These are phyloP conservation scores for Kurtzmaniella cleridarum DNA, from an alignment of 805 yeast species.

Conservation along the genomic window DNA sequence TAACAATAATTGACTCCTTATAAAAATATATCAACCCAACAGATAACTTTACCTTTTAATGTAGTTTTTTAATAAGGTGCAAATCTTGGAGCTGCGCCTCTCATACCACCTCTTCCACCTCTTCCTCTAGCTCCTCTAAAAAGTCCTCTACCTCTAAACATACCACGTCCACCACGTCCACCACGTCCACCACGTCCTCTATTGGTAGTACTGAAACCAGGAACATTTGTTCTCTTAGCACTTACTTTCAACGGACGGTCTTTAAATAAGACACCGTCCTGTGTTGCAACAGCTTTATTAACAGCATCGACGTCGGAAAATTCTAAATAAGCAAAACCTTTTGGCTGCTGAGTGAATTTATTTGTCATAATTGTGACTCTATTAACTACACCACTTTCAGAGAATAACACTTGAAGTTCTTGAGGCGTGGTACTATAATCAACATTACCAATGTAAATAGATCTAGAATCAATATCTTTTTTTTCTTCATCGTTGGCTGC, in stretches of 20 bases:
- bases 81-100: constrained; percentile 12
- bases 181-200: constrained; percentile 39
- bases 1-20: no score
- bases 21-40: no score
- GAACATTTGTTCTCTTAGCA: constrained; percentile 77
- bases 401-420: constrained; percentile 72
- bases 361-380: constrained; percentile 75
- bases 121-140: constrained; percentile 17
- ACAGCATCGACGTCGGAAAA: constrained; percentile 67
- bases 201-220: constrained; percentile 46
- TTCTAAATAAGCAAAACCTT: constrained; percentile 85
- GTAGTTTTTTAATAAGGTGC: constrained; percentile 3
- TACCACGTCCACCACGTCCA: constrained; percentile 30
- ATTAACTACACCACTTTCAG: constrained; percentile 64
- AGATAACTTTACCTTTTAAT: no score
- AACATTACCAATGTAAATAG: constrained; percentile 79
- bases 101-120: constrained; percentile 12
- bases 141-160: constrained; percentile 35
- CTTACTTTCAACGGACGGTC: constrained; percentile 70
- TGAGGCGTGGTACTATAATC: constrained; percentile 76
- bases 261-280: constrained; percentile 61
- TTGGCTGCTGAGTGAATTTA: constrained; percentile 73
- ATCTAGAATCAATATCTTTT: constrained; percentile 68
- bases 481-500: constrained; percentile 36
- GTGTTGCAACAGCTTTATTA: constrained; percentile 51